Evolutionary conservation across 257 asterid genomes (phyloP).

Genomic region (Nicotiana otophora): DNA sequence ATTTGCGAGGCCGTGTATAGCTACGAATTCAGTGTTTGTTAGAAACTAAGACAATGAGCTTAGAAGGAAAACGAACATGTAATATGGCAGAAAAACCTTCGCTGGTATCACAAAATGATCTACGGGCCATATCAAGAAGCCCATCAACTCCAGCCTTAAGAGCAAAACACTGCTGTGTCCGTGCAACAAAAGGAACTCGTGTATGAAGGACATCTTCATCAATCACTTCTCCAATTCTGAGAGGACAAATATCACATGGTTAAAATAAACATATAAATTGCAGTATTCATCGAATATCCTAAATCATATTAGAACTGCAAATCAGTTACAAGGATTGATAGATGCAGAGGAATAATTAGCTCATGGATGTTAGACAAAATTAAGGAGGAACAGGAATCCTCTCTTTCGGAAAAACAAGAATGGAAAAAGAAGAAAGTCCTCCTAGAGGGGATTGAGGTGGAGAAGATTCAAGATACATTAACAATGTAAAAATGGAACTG

Average conservation of each 20-base stretch:
- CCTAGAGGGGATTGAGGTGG: slow-evolving; percentile 4
- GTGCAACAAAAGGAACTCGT: slow-evolving; percentile 90
- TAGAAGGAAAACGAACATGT: slow-evolving; percentile 1
- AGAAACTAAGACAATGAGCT: slow-evolving; percentile 27
- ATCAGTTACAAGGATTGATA: neutral
- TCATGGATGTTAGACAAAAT: neutral
- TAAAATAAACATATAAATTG: neutral
- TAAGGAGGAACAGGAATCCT: neutral
- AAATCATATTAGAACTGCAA: neutral
- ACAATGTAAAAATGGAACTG: neutral
- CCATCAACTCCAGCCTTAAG: slow-evolving; percentile 97
- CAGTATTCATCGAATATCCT: neutral
- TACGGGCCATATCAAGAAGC: slow-evolving; percentile 83
- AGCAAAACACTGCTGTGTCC: slow-evolving; percentile 98
- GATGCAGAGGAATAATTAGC: neutral
- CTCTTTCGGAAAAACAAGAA: neutral
- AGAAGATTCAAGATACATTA: neutral
- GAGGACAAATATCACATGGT: slow-evolving; percentile 1
- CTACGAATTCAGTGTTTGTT: slow-evolving; percentile 41
- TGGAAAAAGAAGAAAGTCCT: neutral
- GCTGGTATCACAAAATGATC: slow-evolving; percentile 95
- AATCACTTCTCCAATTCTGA: slow-evolving; percentile 88
- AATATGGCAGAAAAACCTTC: slow-evolving; percentile 58
- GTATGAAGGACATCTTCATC: slow-evolving; percentile 95
- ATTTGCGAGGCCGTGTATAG: slow-evolving; percentile 86